These are phyloP conservation scores for Myxozyma nipponensis DNA, from an alignment of 805 yeast species.

Conservation along the genomic window DNA sequence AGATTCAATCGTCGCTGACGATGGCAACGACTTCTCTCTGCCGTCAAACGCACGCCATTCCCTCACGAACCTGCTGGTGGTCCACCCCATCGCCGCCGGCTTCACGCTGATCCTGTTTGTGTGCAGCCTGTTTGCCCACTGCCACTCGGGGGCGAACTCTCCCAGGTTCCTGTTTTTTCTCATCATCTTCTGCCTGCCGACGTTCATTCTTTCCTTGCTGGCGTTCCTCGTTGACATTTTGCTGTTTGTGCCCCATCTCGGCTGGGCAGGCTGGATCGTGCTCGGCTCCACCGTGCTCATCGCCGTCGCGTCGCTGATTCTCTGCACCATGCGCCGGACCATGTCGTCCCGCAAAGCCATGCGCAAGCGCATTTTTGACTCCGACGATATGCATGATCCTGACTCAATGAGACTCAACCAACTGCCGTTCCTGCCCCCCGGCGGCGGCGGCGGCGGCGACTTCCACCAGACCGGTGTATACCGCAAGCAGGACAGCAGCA, in stretches of 20 bases:
- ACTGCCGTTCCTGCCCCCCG: constrained; percentile 18
- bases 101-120: constrained; percentile 49
- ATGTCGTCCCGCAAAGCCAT: constrained; percentile 41
- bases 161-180: constrained; percentile 48
- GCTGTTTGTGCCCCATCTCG: constrained; percentile 67
- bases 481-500: neutral
- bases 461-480: neutral
- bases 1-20: constrained; percentile 32
- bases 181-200: constrained; percentile 58
- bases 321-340: constrained; percentile 71
- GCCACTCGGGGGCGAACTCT: constrained; percentile 39
- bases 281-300: constrained; percentile 63
- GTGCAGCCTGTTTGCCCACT: constrained; percentile 42
- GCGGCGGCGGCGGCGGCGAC: neutral
- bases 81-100: constrained; percentile 63
- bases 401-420: constrained; percentile 21
- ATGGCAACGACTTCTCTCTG: constrained; percentile 43
- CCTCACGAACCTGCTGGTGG: constrained; percentile 58
- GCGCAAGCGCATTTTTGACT: constrained; percentile 26
- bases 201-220: constrained; percentile 65
- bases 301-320: constrained; percentile 58
- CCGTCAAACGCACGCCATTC: constrained; percentile 60
- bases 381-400: constrained; percentile 2
- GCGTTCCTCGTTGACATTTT: constrained; percentile 80
- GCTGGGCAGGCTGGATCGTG: constrained; percentile 84